A percentile compares a stretch with the other conserved stretches of the same genome.
These are phyloP conservation scores for Mycena alexandri DNA, from an alignment of 768 basidiomycete species.

Conservation along the genomic window DNA sequence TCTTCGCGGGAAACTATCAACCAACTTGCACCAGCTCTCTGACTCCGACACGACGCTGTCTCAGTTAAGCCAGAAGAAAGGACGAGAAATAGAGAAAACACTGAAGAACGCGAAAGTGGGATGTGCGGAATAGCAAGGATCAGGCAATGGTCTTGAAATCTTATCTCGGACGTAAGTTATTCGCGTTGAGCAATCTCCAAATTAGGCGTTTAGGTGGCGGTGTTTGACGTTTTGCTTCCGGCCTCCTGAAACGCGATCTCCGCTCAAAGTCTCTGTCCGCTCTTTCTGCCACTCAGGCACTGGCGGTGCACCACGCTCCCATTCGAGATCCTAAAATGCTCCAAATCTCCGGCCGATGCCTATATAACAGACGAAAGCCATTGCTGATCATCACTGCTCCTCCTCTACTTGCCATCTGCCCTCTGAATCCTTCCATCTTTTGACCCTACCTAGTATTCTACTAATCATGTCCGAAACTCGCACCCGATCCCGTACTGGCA, in stretches of 20 bases:
- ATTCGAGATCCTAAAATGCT: slow-evolving; percentile 9
- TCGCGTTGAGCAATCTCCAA: neutral
- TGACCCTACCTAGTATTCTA: slow-evolving; percentile 18
- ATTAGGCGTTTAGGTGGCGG: neutral
- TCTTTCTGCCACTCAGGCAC: slow-evolving; percentile 1
- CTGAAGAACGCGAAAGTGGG: too few species aligned
- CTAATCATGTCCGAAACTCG: slow-evolving; percentile 37
- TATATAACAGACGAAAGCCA: slow-evolving; percentile 29
- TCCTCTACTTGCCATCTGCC: too few species aligned
- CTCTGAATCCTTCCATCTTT: slow-evolving; percentile 6
- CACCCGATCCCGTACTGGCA: slow-evolving; percentile 27
- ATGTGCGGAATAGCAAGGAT: too few species aligned
- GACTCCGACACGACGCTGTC: too few species aligned
- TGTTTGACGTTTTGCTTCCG: neutral
- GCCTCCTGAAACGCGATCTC: slow-evolving; percentile 14
- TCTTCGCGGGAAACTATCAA: too few species aligned
- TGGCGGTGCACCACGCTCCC: slow-evolving; percentile 13
- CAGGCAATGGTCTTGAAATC: too few species aligned
- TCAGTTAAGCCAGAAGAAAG: too few species aligned
- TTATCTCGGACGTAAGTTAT: too few species aligned
- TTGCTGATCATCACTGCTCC: slow-evolving; percentile 1
- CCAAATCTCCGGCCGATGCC: neutral
- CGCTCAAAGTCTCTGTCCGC: neutral
- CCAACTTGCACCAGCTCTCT: too few species aligned
- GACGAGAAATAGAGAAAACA: too few species aligned